Conservation (phyloP, 164 flowering plant species). For the Cinnamomum micranthum region DNA sequence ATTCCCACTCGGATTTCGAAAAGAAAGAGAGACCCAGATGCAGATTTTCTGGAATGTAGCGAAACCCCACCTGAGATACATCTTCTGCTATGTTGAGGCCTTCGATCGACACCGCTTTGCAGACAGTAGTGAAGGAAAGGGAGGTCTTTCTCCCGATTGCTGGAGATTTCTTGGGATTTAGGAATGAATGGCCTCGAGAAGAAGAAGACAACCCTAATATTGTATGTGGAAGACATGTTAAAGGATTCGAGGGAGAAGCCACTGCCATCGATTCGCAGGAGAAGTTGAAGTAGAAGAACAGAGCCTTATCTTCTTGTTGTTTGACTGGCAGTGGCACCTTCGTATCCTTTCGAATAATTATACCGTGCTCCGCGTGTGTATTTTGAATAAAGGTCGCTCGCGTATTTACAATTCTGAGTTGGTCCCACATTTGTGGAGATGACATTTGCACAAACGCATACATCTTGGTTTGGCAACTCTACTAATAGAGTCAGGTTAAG, state of each 20-base stretch:
- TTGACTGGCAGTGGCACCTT: too few species aligned
- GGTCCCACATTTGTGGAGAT: too few species aligned
- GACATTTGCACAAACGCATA: too few species aligned
- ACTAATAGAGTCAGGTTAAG: too few species aligned
- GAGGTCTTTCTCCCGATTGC: not conserved
- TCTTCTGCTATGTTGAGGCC: conserved; percentile 85
- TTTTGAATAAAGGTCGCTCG: too few species aligned
- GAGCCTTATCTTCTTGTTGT: too few species aligned
- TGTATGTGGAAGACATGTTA: conserved; percentile 12
- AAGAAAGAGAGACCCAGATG: not conserved
- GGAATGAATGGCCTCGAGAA: conserved; percentile 10
- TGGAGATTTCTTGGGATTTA: conserved; percentile 15
- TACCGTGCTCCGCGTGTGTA: too few species aligned
- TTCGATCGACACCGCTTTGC: conserved; percentile 70
- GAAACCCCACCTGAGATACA: conserved; percentile 60
- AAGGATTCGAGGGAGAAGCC: conserved; percentile 21
- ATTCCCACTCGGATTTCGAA: not conserved
- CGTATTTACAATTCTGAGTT: too few species aligned
- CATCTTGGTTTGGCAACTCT: too few species aligned
- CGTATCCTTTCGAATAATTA: too few species aligned
- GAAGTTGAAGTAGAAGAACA: not conserved
- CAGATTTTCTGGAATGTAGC: not conserved
- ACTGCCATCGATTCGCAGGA: conserved; percentile 15
- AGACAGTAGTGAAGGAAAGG: conserved; percentile 23
- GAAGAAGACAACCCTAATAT: conserved; percentile 5